Evolutionary conservation across 2,329 filamentous ascomycete species (phyloP).

Genomic region (Exophiala spinifera): DNA sequence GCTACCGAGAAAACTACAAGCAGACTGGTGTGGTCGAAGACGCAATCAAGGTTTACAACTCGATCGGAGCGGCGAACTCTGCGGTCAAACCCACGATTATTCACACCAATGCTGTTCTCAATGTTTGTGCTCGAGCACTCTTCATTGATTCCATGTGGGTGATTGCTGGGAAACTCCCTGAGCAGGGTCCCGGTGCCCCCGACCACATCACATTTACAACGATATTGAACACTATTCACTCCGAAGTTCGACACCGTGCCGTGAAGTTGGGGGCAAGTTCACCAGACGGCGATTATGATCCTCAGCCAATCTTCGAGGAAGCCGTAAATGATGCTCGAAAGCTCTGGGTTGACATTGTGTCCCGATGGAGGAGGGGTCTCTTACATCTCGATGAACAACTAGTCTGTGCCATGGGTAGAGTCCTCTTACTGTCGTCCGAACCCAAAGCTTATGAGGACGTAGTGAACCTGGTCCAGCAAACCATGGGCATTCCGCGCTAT

Average conservation of each 20-base stretch:
- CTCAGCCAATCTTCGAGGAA: constrained; percentile 29
- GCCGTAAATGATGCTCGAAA: constrained; percentile 65
- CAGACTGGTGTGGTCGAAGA: constrained; percentile 59
- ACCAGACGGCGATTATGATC: constrained; percentile 28
- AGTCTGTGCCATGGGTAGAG: constrained; percentile 73
- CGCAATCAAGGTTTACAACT: constrained; percentile 73
- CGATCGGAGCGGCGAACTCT: constrained; percentile 63
- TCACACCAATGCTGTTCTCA: constrained; percentile 85
- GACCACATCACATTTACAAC: constrained; percentile 75
- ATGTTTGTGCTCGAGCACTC: constrained; percentile 69
- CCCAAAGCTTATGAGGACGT: constrained; percentile 67
- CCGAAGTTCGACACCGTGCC: constrained; percentile 38
- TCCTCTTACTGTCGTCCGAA: constrained; percentile 64
- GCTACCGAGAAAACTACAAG: constrained; percentile 62
- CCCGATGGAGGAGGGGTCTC: constrained; percentile 70
- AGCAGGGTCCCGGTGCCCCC: constrained; percentile 59
- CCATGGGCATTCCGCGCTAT: constrained; percentile 61
- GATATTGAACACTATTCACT: constrained; percentile 72
- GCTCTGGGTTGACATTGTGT: constrained; percentile 76
- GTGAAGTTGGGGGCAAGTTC: constrained; percentile 18
- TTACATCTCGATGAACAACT: constrained; percentile 74
- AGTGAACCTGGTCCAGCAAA: constrained; percentile 73
- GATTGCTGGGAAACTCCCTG: constrained; percentile 69
- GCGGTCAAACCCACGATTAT: constrained; percentile 69
- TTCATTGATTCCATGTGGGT: constrained; percentile 80